These are phyloP conservation scores for Fusarium sp. DNA, from an alignment of 2,329 filamentous ascomycete species.

Conservation along the genomic window DNA sequence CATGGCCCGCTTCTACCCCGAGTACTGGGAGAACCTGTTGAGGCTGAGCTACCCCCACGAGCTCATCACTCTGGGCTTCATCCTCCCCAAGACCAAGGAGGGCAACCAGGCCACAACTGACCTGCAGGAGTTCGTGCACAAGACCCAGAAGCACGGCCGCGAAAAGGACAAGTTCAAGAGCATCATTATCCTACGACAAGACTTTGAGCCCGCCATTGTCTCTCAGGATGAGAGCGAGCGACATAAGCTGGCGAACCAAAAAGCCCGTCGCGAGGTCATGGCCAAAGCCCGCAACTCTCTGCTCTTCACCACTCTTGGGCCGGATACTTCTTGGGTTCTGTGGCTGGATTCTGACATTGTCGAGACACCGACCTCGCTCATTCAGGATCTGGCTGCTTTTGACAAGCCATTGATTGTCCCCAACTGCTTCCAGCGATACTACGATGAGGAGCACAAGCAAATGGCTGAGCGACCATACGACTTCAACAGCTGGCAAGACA, in stretches of 20 bases:
- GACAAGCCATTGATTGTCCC: slow-evolving; percentile 93
- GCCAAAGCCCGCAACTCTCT: slow-evolving; percentile 92
- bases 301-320: slow-evolving; percentile 93
- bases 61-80: slow-evolving; percentile 94
- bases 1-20: slow-evolving; percentile 91
- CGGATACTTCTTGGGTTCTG: slow-evolving; percentile 92
- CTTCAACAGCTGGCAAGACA: slow-evolving; percentile 98
- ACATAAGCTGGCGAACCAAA: slow-evolving; percentile 93
- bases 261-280: slow-evolving; percentile 88
- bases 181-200: slow-evolving; percentile 93
- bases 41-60: slow-evolving; percentile 91
- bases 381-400: slow-evolving; percentile 90
- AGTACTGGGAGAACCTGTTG: slow-evolving; percentile 94
- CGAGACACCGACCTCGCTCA: slow-evolving; percentile 85
- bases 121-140: slow-evolving; percentile 85
- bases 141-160: slow-evolving; percentile 82
- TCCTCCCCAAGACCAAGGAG: slow-evolving; percentile 92
- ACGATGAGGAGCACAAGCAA: slow-evolving; percentile 74
- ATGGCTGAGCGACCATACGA: slow-evolving; percentile 89
- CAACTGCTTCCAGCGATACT: slow-evolving; percentile 93
- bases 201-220: slow-evolving; percentile 84
- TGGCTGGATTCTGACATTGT: slow-evolving; percentile 96
- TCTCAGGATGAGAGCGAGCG: slow-evolving; percentile 90
- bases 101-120: slow-evolving; percentile 87
- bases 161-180: slow-evolving; percentile 88